phyloP scores from a whole-genome alignment of 1,284 basidiomycete species.

The Tetrapyrgos nigripes region DNA sequence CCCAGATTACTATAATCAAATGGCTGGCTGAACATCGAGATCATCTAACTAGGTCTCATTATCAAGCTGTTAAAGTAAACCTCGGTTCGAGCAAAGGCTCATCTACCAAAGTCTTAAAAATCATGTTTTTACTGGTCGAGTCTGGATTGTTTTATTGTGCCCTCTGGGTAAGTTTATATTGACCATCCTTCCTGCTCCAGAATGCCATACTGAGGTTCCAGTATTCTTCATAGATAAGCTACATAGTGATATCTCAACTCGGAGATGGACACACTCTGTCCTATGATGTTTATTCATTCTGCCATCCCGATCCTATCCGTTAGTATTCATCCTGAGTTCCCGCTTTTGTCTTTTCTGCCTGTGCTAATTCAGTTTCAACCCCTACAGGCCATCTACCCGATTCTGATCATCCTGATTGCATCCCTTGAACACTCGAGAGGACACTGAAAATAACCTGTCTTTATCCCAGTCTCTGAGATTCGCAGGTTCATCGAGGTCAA shows the following conservation, averaged over 20 bases:
- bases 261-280: background rate
- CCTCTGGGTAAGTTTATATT: background rate
- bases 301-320: background rate
- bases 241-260: background rate
- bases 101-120: constrained; percentile 1
- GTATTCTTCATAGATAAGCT: background rate
- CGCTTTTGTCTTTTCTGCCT: background rate
- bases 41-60: background rate
- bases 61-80: background rate
- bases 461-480: background rate
- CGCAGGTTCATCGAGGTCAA: too few species aligned
- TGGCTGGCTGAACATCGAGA: background rate
- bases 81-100: background rate
- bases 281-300: background rate
- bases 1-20: background rate
- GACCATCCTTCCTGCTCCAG: background rate
- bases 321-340: too few species aligned
- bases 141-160: background rate
- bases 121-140: background rate
- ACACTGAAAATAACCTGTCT: background rate
- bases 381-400: background rate
- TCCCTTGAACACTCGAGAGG: background rate
- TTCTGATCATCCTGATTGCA: background rate
- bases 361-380: background rate
- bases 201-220: background rate